These are phyloP conservation scores for Entophlyctis luteolus DNA, from an alignment of 192 early-diverging fungal species.

Conservation along the genomic window DNA sequence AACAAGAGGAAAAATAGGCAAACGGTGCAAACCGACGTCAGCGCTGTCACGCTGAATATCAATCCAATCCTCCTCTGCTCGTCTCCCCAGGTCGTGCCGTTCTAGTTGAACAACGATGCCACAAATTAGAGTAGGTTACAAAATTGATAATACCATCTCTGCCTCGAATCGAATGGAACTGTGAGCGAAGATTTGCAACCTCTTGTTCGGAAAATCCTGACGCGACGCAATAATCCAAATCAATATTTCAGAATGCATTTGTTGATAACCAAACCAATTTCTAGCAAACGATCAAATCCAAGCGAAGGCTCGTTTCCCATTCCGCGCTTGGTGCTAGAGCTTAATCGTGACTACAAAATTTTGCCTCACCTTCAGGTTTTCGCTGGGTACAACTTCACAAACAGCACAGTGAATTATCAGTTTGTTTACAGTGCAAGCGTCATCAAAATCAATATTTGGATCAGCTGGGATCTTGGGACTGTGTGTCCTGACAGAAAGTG, in stretches of 20 bases:
- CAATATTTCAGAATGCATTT: not conserved
- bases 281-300: constrained; percentile 14
- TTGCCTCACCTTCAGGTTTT: too few relatives aligned
- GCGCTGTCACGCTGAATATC: constrained; percentile 1
- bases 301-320: not conserved
- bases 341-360: too few relatives aligned
- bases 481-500: too few relatives aligned
- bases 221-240: too few relatives aligned
- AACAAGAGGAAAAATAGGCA: too few relatives aligned
- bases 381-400: too few relatives aligned
- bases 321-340: too few relatives aligned
- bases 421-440: too few relatives aligned
- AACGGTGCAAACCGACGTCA: not conserved
- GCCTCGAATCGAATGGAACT: constrained; percentile 29
- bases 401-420: too few relatives aligned
- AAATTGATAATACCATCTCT: constrained; percentile 17
- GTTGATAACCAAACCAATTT: not conserved
- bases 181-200: not conserved
- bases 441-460: too few relatives aligned
- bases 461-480: too few relatives aligned
- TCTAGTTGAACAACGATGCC: not conserved
- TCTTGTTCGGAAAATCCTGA: constrained; percentile 4
- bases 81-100: not conserved
- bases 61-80: constrained; percentile 2
- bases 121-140: not conserved